Evolutionary conservation across 2,329 filamentous ascomycete genomes (phyloP).

Genomic region (Byssochlamys sp.): DNA sequence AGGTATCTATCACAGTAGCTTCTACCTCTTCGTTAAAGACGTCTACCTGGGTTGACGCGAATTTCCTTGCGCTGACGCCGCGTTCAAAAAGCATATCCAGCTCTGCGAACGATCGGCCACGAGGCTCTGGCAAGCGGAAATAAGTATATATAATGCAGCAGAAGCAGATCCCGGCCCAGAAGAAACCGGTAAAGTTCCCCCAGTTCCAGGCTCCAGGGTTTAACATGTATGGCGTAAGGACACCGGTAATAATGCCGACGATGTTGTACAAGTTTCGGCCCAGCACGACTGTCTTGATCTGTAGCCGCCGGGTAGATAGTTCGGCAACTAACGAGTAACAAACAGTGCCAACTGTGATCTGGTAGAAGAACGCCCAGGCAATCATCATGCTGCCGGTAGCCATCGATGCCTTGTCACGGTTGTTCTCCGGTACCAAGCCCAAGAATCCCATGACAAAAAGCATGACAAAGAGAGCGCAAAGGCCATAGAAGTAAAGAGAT

Average conservation of each 20-base stretch:
- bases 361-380: constrained; percentile 71
- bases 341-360: constrained; percentile 78
- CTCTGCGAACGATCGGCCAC: constrained; percentile 73
- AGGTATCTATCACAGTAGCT: no score
- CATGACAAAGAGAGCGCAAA: constrained; percentile 64
- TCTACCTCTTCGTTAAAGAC: constrained; percentile 40
- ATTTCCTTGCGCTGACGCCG: constrained; percentile 61
- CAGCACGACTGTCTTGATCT: constrained; percentile 85
- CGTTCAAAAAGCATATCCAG: constrained; percentile 76
- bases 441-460: constrained; percentile 77
- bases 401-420: constrained; percentile 54
- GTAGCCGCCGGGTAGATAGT: constrained; percentile 68
- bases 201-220: constrained; percentile 81
- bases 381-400: constrained; percentile 82
- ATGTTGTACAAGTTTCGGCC: constrained; percentile 74
- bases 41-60: constrained; percentile 49
- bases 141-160: constrained; percentile 71
- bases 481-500: constrained; percentile 64
- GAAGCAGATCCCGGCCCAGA: constrained; percentile 75
- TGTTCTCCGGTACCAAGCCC: constrained; percentile 56
- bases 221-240: constrained; percentile 85
- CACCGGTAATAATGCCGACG: constrained; percentile 68
- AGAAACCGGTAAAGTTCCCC: constrained; percentile 79
- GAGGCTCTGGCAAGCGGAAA: constrained; percentile 71
- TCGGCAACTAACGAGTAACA: constrained; percentile 83